These are phyloP conservation scores for Fallopia convolvulus DNA, from an alignment of 148 eudicot genomes.

Conservation along the genomic window DNA sequence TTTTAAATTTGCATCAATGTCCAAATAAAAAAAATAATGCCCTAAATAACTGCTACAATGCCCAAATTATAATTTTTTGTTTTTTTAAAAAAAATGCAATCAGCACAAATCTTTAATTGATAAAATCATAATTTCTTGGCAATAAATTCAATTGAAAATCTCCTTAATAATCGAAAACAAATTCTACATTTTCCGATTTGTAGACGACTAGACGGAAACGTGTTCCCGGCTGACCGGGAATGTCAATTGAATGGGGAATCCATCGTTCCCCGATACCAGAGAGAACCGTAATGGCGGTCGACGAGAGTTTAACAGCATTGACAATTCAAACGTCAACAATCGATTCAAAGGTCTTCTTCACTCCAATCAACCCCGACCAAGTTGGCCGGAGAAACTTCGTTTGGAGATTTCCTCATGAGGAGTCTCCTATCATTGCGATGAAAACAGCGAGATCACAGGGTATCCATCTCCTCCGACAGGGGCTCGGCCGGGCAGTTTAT, in stretches of 20 bases:
- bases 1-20: no score
- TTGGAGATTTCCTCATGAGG: conserved; percentile 24
- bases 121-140: no score
- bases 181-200: conserved; percentile 11
- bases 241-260: neutral
- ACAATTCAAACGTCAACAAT: neutral
- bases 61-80: no score
- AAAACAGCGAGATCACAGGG: conserved; percentile 26
- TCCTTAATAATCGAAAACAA: no score
- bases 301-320: conserved; percentile 12
- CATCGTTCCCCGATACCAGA: neutral
- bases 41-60: no score
- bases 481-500: conserved; percentile 14
- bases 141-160: no score
- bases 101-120: no score
- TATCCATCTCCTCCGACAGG: conserved; percentile 18
- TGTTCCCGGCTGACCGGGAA: conserved; percentile 6
- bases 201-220: conserved; percentile 14
- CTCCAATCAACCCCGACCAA: conserved; percentile 18
- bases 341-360: conserved; percentile 61
- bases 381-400: conserved; percentile 33
- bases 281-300: neutral
- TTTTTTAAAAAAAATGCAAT: no score
- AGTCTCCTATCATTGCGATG: conserved; percentile 52
- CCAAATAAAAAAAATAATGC: no score